Conservation (phyloP, 1,284 basidiomycete species). For the Thelephora terrestris region DNA sequence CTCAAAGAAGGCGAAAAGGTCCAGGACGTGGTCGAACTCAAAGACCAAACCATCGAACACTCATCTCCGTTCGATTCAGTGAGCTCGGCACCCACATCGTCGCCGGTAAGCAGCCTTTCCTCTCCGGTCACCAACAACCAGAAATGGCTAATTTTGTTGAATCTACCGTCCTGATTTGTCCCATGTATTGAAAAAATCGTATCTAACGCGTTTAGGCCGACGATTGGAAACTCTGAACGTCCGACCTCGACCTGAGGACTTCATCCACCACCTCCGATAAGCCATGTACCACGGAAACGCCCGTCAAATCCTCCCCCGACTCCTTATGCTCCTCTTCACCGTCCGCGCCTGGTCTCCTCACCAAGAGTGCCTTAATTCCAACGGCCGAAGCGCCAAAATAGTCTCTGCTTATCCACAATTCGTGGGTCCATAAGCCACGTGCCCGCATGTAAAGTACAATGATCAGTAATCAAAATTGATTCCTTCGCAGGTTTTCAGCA, state of each 20-base stretch:
- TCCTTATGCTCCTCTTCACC: conserved; percentile 40
- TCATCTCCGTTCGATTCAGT: background rate
- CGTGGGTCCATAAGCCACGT: too few relatives aligned
- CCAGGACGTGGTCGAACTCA: conserved; percentile 49
- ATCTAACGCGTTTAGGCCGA: too few relatives aligned
- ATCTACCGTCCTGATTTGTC: too few relatives aligned
- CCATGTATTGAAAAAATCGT: too few relatives aligned
- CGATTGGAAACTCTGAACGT: too few relatives aligned
- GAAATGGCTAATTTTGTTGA: too few relatives aligned
- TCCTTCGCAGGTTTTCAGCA: too few relatives aligned
- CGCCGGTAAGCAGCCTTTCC: too few relatives aligned
- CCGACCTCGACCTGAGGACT: conserved; percentile 9
- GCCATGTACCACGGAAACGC: conserved; percentile 29
- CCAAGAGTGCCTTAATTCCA: conserved; percentile 48
- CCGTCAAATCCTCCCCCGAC: conserved; percentile 27
- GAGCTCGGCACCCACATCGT: too few relatives aligned
- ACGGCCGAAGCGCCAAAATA: conserved; percentile 51
- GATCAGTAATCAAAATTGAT: background rate
- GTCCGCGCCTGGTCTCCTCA: conserved; percentile 39
- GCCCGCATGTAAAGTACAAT: background rate
- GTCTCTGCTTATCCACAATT: conserved; percentile 34
- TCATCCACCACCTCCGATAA: conserved; percentile 31
- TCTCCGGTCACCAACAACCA: too few relatives aligned
- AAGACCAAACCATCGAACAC: conserved; percentile 23
- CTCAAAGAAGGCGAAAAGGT: conserved; percentile 71